phyloP scores from a whole-genome alignment of 805 yeast genomes.

The Debaryomyces prosopidis region DNA sequence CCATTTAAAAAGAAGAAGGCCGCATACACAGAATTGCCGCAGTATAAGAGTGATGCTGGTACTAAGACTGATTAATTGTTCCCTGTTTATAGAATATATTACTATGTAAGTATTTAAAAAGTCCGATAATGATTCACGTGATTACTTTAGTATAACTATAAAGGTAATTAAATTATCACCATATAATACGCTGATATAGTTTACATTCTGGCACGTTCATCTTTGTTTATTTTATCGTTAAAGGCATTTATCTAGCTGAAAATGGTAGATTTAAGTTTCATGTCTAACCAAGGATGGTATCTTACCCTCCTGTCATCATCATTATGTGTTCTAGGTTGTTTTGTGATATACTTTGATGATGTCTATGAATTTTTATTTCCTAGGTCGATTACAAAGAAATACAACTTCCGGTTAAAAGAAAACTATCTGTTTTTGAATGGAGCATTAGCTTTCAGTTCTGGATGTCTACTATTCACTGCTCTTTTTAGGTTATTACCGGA shows the following conservation, averaged over 20 bases:
- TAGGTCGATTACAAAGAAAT: constrained; percentile 34
- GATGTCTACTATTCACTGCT: constrained; percentile 80
- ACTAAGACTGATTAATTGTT: constrained; percentile 13
- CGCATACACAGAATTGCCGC: constrained; percentile 34
- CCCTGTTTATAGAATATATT: neutral
- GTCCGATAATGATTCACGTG: neutral
- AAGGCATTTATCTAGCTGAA: neutral
- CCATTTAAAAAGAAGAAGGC: constrained; percentile 24
- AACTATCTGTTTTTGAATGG: constrained; percentile 68
- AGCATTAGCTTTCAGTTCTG: constrained; percentile 76
- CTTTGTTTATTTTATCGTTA: too few species aligned
- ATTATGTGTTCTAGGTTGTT: constrained; percentile 72
- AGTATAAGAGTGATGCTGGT: constrained; percentile 21
- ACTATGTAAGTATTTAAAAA: neutral
- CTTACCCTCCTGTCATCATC: constrained; percentile 64
- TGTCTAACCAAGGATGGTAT: constrained; percentile 57
- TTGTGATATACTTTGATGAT: constrained; percentile 61
- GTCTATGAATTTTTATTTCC: constrained; percentile 46
- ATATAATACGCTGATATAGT: too few species aligned
- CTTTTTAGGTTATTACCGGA: constrained; percentile 77
- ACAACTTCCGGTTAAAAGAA: constrained; percentile 54
- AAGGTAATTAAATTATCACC: neutral
- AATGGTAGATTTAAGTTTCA: constrained; percentile 2
- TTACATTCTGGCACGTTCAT: too few species aligned
- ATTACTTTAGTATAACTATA: neutral